phyloP scores from a whole-genome alignment of 1,284 basidiomycete genomes.

The Mycosarcoma maydis region DNA sequence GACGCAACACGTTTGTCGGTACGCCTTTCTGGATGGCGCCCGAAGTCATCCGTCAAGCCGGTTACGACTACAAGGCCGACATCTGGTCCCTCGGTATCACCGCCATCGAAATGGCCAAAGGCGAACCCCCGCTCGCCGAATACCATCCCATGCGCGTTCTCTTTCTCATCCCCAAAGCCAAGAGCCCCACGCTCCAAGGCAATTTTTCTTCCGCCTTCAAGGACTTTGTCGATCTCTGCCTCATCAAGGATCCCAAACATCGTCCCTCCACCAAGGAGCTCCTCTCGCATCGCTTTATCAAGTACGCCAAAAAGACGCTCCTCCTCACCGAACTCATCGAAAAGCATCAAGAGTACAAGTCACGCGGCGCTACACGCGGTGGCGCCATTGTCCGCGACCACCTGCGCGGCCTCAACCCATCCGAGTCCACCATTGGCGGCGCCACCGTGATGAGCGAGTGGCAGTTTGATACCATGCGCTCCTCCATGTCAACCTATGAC shows the following conservation, averaged over 20 bases:
- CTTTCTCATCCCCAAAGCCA: constrained; percentile 72
- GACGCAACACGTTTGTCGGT: constrained; percentile 87
- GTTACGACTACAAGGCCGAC: constrained; percentile 71
- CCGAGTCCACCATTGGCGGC: constrained; percentile 41
- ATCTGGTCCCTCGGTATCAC: constrained; percentile 70
- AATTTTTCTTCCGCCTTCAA: constrained; percentile 85
- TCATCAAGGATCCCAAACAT: constrained; percentile 90
- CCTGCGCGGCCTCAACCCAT: constrained; percentile 37
- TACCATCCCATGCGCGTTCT: constrained; percentile 70
- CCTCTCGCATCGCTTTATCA: constrained; percentile 90
- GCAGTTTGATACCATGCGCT: constrained; percentile 90
- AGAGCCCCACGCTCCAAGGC: constrained; percentile 88
- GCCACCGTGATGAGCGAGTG: constrained; percentile 84
- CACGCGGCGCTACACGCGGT: constrained; percentile 53
- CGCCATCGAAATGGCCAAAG: constrained; percentile 69
- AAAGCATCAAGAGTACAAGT: constrained; percentile 64
- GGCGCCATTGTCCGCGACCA: constrained; percentile 51
- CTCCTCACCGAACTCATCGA: constrained; percentile 87
- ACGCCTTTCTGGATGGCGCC: constrained; percentile 99
- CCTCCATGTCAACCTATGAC: constrained; percentile 71
- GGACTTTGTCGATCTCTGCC: constrained; percentile 87
- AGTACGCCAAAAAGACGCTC: constrained; percentile 78
- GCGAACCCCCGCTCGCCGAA: constrained; percentile 69
- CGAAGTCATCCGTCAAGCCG: constrained; percentile 94
- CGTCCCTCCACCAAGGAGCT: constrained; percentile 90